Evolutionary conservation across 2,329 filamentous ascomycete genomes (phyloP).

Genomic region (Mariannaea elegans): DNA sequence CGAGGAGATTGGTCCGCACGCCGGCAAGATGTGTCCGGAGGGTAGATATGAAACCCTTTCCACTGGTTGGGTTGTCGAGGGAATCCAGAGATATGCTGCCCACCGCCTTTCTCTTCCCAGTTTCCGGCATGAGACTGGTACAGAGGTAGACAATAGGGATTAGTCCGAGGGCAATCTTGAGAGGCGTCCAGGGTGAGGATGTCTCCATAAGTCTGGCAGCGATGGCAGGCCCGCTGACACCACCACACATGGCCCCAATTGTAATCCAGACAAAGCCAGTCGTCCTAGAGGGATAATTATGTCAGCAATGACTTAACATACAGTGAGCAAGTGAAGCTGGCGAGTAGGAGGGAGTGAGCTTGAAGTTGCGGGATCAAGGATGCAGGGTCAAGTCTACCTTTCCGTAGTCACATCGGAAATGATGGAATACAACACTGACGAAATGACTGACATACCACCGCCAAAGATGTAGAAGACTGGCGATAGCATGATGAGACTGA

Average conservation of each 20-base stretch:
- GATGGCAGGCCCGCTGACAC: constrained; percentile 3
- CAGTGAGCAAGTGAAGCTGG: not conserved
- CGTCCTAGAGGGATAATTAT: not conserved
- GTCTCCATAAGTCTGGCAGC: not conserved
- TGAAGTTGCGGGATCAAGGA: no score
- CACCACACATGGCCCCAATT: not conserved
- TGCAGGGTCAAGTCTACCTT: not conserved
- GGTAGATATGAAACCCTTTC: not conserved
- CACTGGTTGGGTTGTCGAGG: not conserved
- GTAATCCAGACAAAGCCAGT: constrained; percentile 1
- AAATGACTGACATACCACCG: not conserved
- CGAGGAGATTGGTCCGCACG: not conserved
- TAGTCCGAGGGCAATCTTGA: not conserved
- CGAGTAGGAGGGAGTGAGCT: not conserved
- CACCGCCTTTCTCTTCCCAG: not conserved
- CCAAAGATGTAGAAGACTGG: constrained; percentile 1
- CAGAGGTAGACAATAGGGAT: not conserved
- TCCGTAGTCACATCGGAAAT: constrained; percentile 4
- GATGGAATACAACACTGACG: not conserved
- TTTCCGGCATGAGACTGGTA: not conserved
- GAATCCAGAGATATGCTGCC: not conserved
- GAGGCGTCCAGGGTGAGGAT: not conserved
- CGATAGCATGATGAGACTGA: not conserved
- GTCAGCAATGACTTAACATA: not conserved
- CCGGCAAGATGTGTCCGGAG: not conserved